A percentile compares a stretch with the other conserved stretches of the same genome.
Evolutionary conservation across 768 basidiomycete genomes (phyloP).

Genomic region (Cystobasidium ongulense): DNA sequence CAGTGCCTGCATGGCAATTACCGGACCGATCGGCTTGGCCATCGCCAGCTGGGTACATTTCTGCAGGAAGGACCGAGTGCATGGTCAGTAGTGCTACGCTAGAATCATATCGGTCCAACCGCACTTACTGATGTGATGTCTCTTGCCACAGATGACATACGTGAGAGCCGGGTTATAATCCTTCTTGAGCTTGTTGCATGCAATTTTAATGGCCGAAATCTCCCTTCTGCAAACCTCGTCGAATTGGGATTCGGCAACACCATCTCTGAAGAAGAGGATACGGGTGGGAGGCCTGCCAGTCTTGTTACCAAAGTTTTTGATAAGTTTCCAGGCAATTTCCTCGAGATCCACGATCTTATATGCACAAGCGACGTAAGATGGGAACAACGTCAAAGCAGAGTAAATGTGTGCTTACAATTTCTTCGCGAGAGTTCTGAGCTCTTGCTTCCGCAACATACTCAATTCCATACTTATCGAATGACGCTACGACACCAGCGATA

Average conservation of each 20-base stretch:
- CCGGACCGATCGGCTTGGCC: conserved; percentile 5
- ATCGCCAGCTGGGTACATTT: background rate
- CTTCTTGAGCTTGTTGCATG: background rate
- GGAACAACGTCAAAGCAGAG: background rate
- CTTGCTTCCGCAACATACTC: conserved; percentile 33
- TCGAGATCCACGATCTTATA: conserved; percentile 25
- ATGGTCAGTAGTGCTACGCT: background rate
- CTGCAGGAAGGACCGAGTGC: background rate
- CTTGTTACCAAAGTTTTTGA: conserved; percentile 4
- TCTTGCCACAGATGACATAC: conserved; percentile 19
- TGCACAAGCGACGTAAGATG: background rate
- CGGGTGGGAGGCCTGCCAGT: background rate
- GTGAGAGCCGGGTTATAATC: conserved; percentile 8
- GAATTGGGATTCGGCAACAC: conserved; percentile 34
- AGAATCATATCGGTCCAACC: background rate
- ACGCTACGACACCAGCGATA: conserved; percentile 34
- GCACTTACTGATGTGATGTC: background rate
- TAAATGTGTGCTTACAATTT: conserved; percentile 2
- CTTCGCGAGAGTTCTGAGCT: conserved; percentile 28
- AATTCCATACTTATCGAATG: conserved; percentile 18
- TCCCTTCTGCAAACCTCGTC: conserved; percentile 5
- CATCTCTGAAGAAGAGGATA: conserved; percentile 30
- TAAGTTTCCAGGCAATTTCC: conserved; percentile 25
- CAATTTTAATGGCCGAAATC: conserved; percentile 17
- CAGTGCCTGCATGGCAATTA: conserved; percentile 2